Base-by-base conservation (phyloP, 1,139 yeast species). In the Sugiyamaella japonica region DNA sequence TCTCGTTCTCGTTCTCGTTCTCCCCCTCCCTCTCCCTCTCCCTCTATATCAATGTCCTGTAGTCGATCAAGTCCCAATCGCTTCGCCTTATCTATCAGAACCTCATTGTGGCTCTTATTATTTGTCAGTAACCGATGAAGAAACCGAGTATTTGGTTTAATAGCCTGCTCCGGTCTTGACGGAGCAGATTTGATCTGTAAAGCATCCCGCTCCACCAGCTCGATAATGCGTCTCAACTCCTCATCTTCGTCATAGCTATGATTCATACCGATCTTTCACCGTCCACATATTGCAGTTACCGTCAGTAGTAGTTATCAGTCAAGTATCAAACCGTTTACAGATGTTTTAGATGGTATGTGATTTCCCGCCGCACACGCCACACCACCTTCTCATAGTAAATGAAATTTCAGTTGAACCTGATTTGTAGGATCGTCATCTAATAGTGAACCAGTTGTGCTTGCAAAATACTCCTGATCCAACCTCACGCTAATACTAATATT, bases 151-250 rank as follows among this genome's bases (percentile, higher is more conserved):
- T 52, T 52, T 3, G 55, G 55, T 17, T 41, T 39, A 15, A 52
- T 15, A 25, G 37, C 37, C 41, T 34, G 44, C 10, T 60, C 62
- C 37, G 46, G 46, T 10, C 37, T 28, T 8, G 25, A 20, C 25
- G 3, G 25, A 3, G 25, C 8, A 10, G 34, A 29, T 29, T 16
- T 16, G 28, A 15, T 31, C 28, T 5, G n/a, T 40, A 16, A 3
- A 39, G 25, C 32, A 40, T 60, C 63, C 15, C 46, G 46, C 45
- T 57, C 59, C 29, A 60, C 41, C 31, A 60, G 49, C 7, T 54
- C 55, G 1, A 60, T 53, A 34, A 60, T 54, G 31, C 57, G 50
- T 32, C 55, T 50, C 25, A 42, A n/a, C 29, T 43, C 58, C 15
- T 52, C 40, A 31, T 52, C 56, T 28, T 52, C 47, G 23, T 46